Conservation (phyloP, 345 rosid genomes). For the rapeseed (Brassica napus) region Da-Ae NC_063447.1:14707501-14708000, state of each 20-base stretch:
- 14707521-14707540: background rate
- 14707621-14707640: background rate
- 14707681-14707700: background rate
- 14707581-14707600: background rate
- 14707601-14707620: no score
- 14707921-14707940: conserved; percentile 14
- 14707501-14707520: background rate
- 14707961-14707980: conserved; percentile 16
- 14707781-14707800: no score
- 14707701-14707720: no score
- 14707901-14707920: background rate
- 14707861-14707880: no score
- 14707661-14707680: background rate
- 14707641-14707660: background rate
- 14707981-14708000: background rate
- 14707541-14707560: background rate
- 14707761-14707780: no score
- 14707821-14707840: no score
- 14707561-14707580: background rate
- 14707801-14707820: no score
- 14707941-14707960: background rate
- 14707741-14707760: no score
- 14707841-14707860: no score
- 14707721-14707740: no score
- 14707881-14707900: background rate